Conservation (phyloP, 2,329 filamentous ascomycete genomes). For the Pseudogymnoascus sp. region DNA sequence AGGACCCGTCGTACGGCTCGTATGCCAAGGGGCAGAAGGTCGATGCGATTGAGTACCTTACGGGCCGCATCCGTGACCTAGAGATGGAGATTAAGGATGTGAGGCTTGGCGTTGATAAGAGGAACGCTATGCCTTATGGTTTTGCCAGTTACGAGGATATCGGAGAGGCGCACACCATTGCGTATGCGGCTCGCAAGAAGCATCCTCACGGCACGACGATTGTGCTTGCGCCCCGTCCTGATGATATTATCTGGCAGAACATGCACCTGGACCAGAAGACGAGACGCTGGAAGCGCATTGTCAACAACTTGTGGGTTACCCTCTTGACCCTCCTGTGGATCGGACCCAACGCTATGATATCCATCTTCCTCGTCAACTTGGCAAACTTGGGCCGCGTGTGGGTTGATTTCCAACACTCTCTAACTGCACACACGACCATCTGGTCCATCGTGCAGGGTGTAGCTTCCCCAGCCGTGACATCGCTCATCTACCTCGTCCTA, state of each 20-base stretch:
- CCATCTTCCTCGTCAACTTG: conserved; percentile 85
- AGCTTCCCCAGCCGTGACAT: conserved; percentile 76
- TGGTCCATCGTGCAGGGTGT: conserved; percentile 94
- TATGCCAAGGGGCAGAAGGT: conserved; percentile 65
- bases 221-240: conserved; percentile 71
- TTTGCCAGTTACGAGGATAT: conserved; percentile 93
- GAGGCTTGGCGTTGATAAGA: conserved; percentile 71
- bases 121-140: conserved; percentile 82
- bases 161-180: conserved; percentile 77
- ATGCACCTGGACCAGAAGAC: conserved; percentile 61
- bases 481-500: conserved; percentile 75
- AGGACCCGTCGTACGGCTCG: conserved; percentile 58
- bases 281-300: conserved; percentile 62
- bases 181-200: conserved; percentile 71
- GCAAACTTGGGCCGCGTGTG: conserved; percentile 72
- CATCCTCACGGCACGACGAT: conserved; percentile 71
- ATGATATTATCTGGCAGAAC: conserved; percentile 95
- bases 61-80: conserved; percentile 70
- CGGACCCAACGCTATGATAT: conserved; percentile 86
- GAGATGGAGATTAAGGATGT: conserved; percentile 80
- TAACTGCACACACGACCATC: conserved; percentile 52
- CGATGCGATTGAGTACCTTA: conserved; percentile 90
- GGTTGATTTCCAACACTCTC: conserved; percentile 58
- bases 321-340: conserved; percentile 79
- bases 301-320: conserved; percentile 78